Evolutionary conservation across 2,329 filamentous ascomycete species (phyloP).

Genomic region (Akanthomyces dipterigenus): DNA sequence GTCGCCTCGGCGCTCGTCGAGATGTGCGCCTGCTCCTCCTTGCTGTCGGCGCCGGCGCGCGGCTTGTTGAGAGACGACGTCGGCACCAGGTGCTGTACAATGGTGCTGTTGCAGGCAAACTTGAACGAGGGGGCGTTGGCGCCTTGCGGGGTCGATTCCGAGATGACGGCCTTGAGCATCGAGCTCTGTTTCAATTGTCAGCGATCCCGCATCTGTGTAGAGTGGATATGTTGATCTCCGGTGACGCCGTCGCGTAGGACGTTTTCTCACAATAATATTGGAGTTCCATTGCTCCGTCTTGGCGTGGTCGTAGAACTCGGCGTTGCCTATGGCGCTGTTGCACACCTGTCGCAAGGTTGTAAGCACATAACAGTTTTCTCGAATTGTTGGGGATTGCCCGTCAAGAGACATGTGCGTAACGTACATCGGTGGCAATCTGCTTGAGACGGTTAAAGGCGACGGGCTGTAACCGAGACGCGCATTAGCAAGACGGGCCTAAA

Average conservation of each 20-base stretch:
- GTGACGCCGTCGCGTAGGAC: not conserved
- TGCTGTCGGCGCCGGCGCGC: slow-evolving; percentile 41
- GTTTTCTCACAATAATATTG: slow-evolving; percentile 67
- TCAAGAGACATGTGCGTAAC: slow-evolving; percentile 20
- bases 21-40: slow-evolving; percentile 44
- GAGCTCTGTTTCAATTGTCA: slow-evolving; percentile 48
- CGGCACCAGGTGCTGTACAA: slow-evolving; percentile 84
- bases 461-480: slow-evolving; percentile 45
- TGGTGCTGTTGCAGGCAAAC: slow-evolving; percentile 96
- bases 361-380: not conserved
- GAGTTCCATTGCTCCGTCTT: slow-evolving; percentile 87
- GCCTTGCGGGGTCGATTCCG: slow-evolving; percentile 58
- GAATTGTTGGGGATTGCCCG: not conserved
- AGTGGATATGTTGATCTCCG: not conserved
- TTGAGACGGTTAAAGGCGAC: slow-evolving; percentile 69
- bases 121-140: slow-evolving; percentile 66
- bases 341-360: slow-evolving; percentile 59
- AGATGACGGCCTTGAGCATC: slow-evolving; percentile 71
- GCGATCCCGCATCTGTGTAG: not conserved
- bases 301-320: slow-evolving; percentile 78
- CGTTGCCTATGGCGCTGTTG: slow-evolving; percentile 65
- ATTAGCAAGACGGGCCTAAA: slow-evolving; percentile 17
- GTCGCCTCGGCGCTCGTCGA: slow-evolving; percentile 48
- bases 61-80: slow-evolving; percentile 58
- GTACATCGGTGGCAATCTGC: slow-evolving; percentile 79